Evolutionary conservation across 1,284 basidiomycete species (phyloP), one percentile per base, ranked within the genome.

Genomic region (Ganoderma lucidum): DNA sequence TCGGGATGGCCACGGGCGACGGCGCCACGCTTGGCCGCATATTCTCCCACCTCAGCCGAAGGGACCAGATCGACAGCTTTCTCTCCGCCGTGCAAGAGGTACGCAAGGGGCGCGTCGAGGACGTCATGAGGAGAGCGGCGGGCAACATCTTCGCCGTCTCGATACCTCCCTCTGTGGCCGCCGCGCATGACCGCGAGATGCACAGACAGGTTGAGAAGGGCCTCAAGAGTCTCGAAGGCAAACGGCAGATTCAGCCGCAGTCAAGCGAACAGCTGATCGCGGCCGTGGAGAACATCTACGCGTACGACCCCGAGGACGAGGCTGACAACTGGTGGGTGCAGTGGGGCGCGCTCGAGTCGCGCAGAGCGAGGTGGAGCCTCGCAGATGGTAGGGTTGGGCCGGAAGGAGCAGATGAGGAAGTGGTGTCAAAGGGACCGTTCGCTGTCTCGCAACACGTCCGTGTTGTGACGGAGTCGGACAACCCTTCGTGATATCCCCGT

Each of bases 11-110:
- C 4, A 75, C 89, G 5, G 89, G 90, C 77, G 89, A 90, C 70
- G 87, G 82, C 5, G 86, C 86, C 2, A 85, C 87, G 9, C 81
- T 91, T 6, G 90, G 83, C n/a, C 86, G 84, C 58, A 75, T 91
- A 2, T 89, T 91, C 77, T 85, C 86, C 3, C 86, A 88, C 75
- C 78, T 91, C 3, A 79, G 78, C 62, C 75, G 79, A 1, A 73
- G 78, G 28, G 85, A 86, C 30, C 88, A 90, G 71, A 88, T 90
- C 72, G 73, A 76, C 1, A 80, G 75, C 37, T 85, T 89, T 74
- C 80, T 90, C 14, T 79, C 81, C 68, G 88, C 86, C 0, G 83
- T 87, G 69, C 83, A 87, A 72, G 86, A 89, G 66, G 78, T 90
- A 19, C 76, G 78, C 23, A 71, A 76, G 53, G 39, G 39, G 44